Conservation (phyloP, 805 yeast genomes). For the Cyberlindnera meyerae region DNA sequence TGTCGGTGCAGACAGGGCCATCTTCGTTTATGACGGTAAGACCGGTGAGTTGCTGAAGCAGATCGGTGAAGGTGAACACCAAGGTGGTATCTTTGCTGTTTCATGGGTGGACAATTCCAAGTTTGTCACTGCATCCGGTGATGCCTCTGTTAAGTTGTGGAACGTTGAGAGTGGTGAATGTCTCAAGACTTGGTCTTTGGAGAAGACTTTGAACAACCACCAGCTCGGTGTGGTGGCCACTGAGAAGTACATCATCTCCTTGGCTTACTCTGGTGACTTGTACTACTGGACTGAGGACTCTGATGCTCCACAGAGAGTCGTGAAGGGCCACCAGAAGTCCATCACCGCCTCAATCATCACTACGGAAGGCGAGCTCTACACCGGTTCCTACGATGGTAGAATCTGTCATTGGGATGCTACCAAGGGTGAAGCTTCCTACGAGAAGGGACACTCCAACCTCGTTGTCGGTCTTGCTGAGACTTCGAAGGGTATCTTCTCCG, state of each 20-base stretch:
- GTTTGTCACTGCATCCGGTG: conserved; percentile 84
- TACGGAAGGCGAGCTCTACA: conserved; percentile 28
- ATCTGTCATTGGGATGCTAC: conserved; percentile 53
- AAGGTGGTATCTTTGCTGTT: conserved; percentile 77
- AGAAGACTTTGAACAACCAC: conserved; percentile 52
- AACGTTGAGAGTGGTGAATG: conserved; percentile 40
- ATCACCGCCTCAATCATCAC: conserved; percentile 53
- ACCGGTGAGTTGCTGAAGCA: conserved; percentile 68
- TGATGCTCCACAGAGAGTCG: conserved; percentile 28
- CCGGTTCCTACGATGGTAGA: conserved; percentile 84
- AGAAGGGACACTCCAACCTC: conserved; percentile 56
- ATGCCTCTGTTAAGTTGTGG: conserved; percentile 68
- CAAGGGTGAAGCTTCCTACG: conserved; percentile 33
- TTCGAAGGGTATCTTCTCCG: conserved; percentile 37
- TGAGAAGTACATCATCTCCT: conserved; percentile 53
- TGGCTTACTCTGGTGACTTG: conserved; percentile 69
- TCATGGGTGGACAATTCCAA: conserved; percentile 58
- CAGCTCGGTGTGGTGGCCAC: conserved; percentile 76
- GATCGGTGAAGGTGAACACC: conserved; percentile 44
- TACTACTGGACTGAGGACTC: conserved; percentile 47
- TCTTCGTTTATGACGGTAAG: conserved; percentile 80
- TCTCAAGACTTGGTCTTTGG: conserved; percentile 47
- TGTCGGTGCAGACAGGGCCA: conserved; percentile 80
- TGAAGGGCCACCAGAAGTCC: conserved; percentile 79
- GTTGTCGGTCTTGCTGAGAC: conserved; percentile 47